Base-by-base conservation (phyloP, 495 filamentous ascomycete species). In the Hypoxylon lenormandii region DNA sequence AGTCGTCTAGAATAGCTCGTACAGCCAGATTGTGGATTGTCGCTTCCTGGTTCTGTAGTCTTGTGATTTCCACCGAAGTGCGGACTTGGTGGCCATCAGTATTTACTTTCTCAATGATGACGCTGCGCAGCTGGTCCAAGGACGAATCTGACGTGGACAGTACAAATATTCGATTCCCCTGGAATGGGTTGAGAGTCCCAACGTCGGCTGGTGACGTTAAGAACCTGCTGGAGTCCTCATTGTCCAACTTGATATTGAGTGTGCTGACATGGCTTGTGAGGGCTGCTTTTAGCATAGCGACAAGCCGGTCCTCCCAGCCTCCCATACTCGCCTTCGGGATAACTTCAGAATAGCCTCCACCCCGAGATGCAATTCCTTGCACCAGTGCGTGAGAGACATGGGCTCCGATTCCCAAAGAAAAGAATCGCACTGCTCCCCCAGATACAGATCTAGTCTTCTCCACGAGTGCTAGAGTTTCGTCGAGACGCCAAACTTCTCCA, bases 241-340 rank as follows among this genome's bases (percentile, higher is more conserved):
- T n/a, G n/a, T 52, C 33, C 1, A 61, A 28, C 11, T 15, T 51
- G 1, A 52, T 7, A 7, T 28, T 28, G 7, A 28, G 26, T 3
- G 26, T 3, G 36, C 19, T 33, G 11, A 12, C 22, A 45, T 52
- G 47, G 13, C 4, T n/a, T 4, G 55, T 80, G 22, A 89, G 65
- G 0, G 83, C 85, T 1, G 80, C 86, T 64, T 87, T 87, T 28
- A 89, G 65, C 83, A 89, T 88, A 8, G 83, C 75, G 23, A 89
- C 76, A 10, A 89, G 78, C 66, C 87, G 88, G 23, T 72, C 72
- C 47, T 50, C 55, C 63, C 57, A 72, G 13, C 55, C 57, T 0
- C 46, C 52, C 86, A 80, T 4, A 72, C 74, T 19, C 70, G 66
- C 4, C 68, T 72, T 40, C 4, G 53, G 47, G 4, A 88, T 84